These are phyloP conservation scores for Elsinoe perseae DNA, from an alignment of 2,329 filamentous ascomycete species.

Conservation along the genomic window DNA sequence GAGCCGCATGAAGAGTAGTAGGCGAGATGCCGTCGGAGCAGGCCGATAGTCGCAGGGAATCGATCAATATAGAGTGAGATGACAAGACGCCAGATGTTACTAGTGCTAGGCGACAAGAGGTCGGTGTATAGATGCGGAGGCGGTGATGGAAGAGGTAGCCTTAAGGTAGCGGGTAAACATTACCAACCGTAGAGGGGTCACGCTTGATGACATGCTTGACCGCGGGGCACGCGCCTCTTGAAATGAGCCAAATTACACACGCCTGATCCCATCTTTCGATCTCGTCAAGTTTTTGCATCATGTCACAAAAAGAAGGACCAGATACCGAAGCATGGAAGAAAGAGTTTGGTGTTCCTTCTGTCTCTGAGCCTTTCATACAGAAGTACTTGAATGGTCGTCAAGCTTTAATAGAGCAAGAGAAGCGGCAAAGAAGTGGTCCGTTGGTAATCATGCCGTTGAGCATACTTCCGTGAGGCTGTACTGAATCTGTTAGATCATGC, in stretches of 20 bases:
- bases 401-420: conserved; percentile 71
- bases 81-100: background rate
- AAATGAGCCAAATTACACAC: conserved; percentile 8
- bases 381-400: conserved; percentile 72
- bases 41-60: background rate
- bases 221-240: conserved; percentile 8
- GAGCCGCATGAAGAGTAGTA: background rate
- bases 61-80: background rate
- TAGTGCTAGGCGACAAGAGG: conserved; percentile 2
- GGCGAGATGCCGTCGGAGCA: background rate
- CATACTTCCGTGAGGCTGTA: background rate
- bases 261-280: conserved; percentile 10
- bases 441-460: conserved; percentile 24
- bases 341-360: conserved; percentile 35
- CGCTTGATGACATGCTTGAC: background rate
- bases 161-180: conserved; percentile 13
- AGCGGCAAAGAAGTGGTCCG: conserved; percentile 70
- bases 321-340: conserved; percentile 34
- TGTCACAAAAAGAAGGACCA: conserved; percentile 11
- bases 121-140: conserved; percentile 2
- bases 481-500: conserved; percentile 47
- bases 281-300: conserved; percentile 6
- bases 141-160: conserved; percentile 12
- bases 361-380: conserved; percentile 67
- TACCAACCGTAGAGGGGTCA: background rate